Conservation (phyloP, 352 stramenopile species). For the Phytophthora ramorum region DNA sequence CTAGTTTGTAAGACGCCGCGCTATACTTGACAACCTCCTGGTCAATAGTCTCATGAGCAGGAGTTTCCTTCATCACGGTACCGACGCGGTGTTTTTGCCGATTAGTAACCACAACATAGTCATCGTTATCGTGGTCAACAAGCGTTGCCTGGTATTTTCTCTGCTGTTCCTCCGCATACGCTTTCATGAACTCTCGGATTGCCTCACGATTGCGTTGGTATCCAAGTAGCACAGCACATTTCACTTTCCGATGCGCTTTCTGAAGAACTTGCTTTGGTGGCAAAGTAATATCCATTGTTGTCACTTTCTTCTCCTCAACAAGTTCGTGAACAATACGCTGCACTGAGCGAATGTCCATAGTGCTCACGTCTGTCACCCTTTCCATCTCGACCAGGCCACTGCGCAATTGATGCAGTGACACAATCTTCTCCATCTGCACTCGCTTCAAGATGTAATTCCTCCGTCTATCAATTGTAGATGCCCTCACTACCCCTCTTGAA, state of each 20-base stretch:
- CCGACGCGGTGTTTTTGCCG: conserved; percentile 35
- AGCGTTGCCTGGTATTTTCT: conserved; percentile 67
- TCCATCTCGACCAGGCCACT: conserved; percentile 62
- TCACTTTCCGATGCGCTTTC: conserved; percentile 66
- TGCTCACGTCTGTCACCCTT: conserved; percentile 39
- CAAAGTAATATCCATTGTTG: conserved; percentile 72
- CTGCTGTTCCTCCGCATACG: conserved; percentile 71
- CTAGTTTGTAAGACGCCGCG: conserved; percentile 67
- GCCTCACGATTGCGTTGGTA: conserved; percentile 56
- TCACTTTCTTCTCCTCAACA: conserved; percentile 49
- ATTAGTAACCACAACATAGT: conserved; percentile 71
- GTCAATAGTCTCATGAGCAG: conserved; percentile 8
- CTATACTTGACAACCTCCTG: conserved; percentile 76
- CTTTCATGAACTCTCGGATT: conserved; percentile 66
- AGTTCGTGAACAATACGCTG: conserved; percentile 73
- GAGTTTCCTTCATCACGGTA: conserved; percentile 31
- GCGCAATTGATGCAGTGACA: conserved; percentile 74
- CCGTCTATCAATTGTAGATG: conserved; percentile 61
- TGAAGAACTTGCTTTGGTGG: conserved; percentile 73
- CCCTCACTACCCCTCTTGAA: conserved; percentile 52
- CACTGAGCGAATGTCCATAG: conserved; percentile 76
- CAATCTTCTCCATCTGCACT: conserved; percentile 65
- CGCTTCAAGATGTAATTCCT: conserved; percentile 66
- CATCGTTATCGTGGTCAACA: conserved; percentile 59
- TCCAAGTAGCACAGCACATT: conserved; percentile 68